Conservation (phyloP, 495 filamentous ascomycete species). For the Hypoxylon intermedium region DNA sequence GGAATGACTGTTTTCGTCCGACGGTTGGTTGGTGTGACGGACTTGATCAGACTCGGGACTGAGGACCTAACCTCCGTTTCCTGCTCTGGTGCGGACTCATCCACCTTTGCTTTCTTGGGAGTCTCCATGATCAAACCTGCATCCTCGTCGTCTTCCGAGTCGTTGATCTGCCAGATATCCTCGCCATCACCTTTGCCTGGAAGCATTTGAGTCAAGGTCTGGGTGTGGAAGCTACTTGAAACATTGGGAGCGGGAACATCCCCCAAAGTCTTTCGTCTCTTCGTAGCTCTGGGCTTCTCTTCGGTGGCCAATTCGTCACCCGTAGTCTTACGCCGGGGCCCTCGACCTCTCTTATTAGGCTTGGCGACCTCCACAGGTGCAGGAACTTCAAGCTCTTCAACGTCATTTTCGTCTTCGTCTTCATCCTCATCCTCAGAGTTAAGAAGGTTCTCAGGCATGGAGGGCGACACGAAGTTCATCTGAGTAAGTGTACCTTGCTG, state of each 20-base stretch:
- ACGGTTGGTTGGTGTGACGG: slow-evolving; percentile 46
- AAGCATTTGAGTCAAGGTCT: slow-evolving; percentile 54
- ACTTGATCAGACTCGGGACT: slow-evolving; percentile 28
- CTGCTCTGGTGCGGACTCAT: slow-evolving; percentile 4
- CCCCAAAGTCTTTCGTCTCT: slow-evolving; percentile 54
- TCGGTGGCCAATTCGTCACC: slow-evolving; percentile 29
- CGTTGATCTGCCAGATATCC: slow-evolving; percentile 40
- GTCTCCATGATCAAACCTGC: slow-evolving; percentile 31
- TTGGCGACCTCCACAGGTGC: slow-evolving; percentile 21
- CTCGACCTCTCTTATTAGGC: slow-evolving; percentile 31
- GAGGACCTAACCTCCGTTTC: slow-evolving; percentile 17
- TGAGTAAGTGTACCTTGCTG: slow-evolving; percentile 60
- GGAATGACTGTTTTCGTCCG: slow-evolving; percentile 48
- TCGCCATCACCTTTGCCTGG: slow-evolving; percentile 34
- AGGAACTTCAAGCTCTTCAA: slow-evolving; percentile 20
- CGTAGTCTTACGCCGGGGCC: slow-evolving; percentile 33
- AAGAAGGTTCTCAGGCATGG: slow-evolving; percentile 24
- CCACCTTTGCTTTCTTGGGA: slow-evolving; percentile 24
- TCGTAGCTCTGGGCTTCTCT: slow-evolving; percentile 27
- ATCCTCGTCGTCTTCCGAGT: slow-evolving; percentile 46
- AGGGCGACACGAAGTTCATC: slow-evolving; percentile 49
- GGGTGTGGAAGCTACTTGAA: slow-evolving; percentile 50
- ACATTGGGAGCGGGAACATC: slow-evolving; percentile 42
- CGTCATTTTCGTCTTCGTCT: slow-evolving; percentile 15
- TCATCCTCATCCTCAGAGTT: slow-evolving; percentile 17